Percentiles rank a stretch among this genome's conserved stretches.
Evolutionary conservation across 257 asterid genomes (phyloP).

Genomic region (Rehmannia glutinosa): DNA sequence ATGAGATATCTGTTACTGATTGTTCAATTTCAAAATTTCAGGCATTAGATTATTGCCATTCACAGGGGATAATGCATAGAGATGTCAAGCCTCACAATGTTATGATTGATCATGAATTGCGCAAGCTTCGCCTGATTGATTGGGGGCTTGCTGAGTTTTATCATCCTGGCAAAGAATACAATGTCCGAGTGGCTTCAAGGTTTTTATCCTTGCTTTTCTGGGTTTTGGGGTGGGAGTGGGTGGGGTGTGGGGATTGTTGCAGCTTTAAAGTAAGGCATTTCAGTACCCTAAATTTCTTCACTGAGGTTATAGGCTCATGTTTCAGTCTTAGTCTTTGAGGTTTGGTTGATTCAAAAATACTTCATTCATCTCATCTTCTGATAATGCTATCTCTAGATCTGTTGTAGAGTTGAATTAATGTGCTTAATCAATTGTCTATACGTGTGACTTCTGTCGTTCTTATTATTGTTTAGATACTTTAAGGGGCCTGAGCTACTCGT

Average conservation of each 20-base stretch:
- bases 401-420: not conserved
- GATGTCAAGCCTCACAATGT: constrained; percentile 42
- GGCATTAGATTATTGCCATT: constrained; percentile 39
- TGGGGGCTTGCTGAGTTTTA: constrained; percentile 44
- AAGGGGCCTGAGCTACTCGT: constrained; percentile 43
- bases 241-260: too few species aligned
- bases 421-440: not conserved
- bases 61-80: constrained; percentile 39
- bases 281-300: not conserved
- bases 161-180: constrained; percentile 35
- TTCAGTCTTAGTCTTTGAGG: not conserved
- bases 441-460: not conserved
- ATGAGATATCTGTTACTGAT: not conserved
- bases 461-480: constrained; percentile 22
- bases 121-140: constrained; percentile 39
- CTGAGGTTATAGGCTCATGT: not conserved
- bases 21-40: constrained; percentile 3
- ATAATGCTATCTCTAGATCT: not conserved
- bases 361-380: not conserved
- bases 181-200: constrained; percentile 39
- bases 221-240: too few species aligned
- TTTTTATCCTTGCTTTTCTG: not conserved
- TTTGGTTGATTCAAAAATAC: not conserved
- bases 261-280: not conserved
- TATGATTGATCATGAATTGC: constrained; percentile 38